Evolutionary conservation across 352 stramenopile species (phyloP).

Genomic region (Phytophthora megakarya): DNA sequence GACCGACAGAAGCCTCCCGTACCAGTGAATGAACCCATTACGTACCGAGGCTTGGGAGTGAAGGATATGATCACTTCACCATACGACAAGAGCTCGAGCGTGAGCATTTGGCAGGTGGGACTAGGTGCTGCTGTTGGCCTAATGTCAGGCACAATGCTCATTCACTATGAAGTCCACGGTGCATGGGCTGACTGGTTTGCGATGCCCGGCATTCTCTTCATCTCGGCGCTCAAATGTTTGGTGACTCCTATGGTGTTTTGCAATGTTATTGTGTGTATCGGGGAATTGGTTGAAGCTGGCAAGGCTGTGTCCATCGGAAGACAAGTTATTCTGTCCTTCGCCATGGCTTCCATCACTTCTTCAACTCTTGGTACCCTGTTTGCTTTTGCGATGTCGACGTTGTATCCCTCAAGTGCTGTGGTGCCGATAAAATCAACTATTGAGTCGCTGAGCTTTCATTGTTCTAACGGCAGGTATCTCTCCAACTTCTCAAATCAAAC

Average conservation of each 20-base stretch:
- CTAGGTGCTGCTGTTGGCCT: slow-evolving; percentile 52
- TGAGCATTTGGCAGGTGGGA: slow-evolving; percentile 52
- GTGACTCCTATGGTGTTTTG: slow-evolving; percentile 77
- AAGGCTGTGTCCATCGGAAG: slow-evolving; percentile 58
- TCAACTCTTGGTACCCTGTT: slow-evolving; percentile 50
- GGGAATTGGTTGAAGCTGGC: slow-evolving; percentile 56
- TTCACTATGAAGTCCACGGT: slow-evolving; percentile 39
- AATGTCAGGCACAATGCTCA: slow-evolving; percentile 48
- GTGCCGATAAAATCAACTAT: slow-evolving; percentile 28
- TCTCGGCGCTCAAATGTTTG: slow-evolving; percentile 65
- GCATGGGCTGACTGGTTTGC: slow-evolving; percentile 54
- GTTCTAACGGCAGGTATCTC: slow-evolving; percentile 51
- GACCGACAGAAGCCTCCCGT: slow-evolving; percentile 15
- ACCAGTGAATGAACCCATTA: slow-evolving; percentile 15
- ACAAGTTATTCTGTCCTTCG: slow-evolving; percentile 54
- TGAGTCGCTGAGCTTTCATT: slow-evolving; percentile 48
- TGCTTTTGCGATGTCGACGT: slow-evolving; percentile 49
- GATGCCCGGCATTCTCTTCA: slow-evolving; percentile 66
- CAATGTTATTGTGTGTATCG: slow-evolving; percentile 64
- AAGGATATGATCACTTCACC: slow-evolving; percentile 56
- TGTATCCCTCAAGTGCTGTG: slow-evolving; percentile 37
- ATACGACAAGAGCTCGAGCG: slow-evolving; percentile 49
- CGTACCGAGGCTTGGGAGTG: slow-evolving; percentile 38
- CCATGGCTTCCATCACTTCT: slow-evolving; percentile 50
- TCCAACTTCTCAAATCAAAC: slow-evolving; percentile 36